Base-by-base conservation (phyloP, 1,284 basidiomycete species). In the Filobasidium uniguttulatum region DNA sequence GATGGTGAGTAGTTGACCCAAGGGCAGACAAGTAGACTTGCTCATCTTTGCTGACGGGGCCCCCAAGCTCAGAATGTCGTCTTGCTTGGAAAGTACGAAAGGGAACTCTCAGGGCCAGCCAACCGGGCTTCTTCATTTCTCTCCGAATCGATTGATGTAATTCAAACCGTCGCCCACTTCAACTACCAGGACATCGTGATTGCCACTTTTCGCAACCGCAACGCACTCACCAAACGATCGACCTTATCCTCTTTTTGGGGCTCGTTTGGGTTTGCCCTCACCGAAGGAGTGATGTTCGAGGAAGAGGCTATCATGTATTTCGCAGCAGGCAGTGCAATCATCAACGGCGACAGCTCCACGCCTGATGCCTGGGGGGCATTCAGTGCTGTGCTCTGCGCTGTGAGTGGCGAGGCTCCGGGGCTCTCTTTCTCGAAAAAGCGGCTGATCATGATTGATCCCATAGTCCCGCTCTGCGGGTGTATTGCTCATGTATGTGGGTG, bases 91-190 rank as follows among this genome's bases (percentile, higher is more conserved):
- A 36, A 44, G 1, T 61, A 65, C 55, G 70, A 71, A 50, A 60
- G 63, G 17, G 55, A 56, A 33, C 57, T 62, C 37, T 59, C 64
- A 17, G 60, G 63, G 35, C 60, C 60, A 23, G 60, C 59, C 38
- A 66, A 68, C 36, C 52, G 57, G 20, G 59, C 62, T 17, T 60
- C 66, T 8, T 52, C 55, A 15, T 70, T 65, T 49, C 62, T 71
- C 8, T 57, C 62, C 17, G 71, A 73, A 47, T 58, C 66, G 10
- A 64, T 70, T 17, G 69, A 71, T 44, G 62, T 64, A 5, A 66
- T 72, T 38, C 59, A 63, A 54, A 65, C 67, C 0, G 65, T 71
- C 7, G 61, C 66, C 3, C 63, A 70, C 0, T 57, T 71, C 7
- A 67, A 69, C 5, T 57, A 68, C 26, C 68, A 72, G 51, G 54